Percentiles rank a stretch among this genome's conserved stretches.
phyloP scores from a whole-genome alignment of 495 filamentous ascomycete species.

The Talaromyces wortmannii region DNA sequence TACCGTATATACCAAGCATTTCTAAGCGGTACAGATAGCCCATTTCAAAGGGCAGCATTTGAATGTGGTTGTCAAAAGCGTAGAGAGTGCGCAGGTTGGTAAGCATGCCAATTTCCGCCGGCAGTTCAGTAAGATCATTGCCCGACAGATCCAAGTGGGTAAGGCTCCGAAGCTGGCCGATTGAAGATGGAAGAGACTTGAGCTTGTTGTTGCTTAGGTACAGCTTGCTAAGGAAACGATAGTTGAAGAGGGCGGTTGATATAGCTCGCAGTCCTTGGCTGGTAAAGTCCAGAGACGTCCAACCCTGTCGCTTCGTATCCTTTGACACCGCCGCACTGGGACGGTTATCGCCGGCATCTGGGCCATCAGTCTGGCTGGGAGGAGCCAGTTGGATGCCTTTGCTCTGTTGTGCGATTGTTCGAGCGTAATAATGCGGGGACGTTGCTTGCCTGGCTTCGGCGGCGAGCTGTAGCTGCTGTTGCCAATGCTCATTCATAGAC shows the following conservation, averaged over 20 bases:
- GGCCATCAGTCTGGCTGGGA: conserved; percentile 49
- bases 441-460: conserved; percentile 61
- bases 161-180: conserved; percentile 74
- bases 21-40: conserved; percentile 83
- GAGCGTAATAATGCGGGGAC: conserved; percentile 60
- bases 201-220: conserved; percentile 91
- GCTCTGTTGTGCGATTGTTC: conserved; percentile 48
- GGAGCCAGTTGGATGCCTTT: conserved; percentile 53
- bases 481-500: conserved; percentile 77
- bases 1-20: conserved; percentile 86
- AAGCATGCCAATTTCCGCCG: conserved; percentile 93
- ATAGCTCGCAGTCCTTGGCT: conserved; percentile 85
- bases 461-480: conserved; percentile 73
- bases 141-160: conserved; percentile 78
- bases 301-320: conserved; percentile 65
- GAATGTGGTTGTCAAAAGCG: conserved; percentile 84
- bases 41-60: conserved; percentile 74
- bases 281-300: conserved; percentile 87
- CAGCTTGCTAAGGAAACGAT: conserved; percentile 79
- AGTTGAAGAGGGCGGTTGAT: conserved; percentile 71
- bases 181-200: conserved; percentile 61
- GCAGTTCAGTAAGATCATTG: conserved; percentile 77
- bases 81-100: conserved; percentile 73
- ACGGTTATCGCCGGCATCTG: conserved; percentile 57
- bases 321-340: conserved; percentile 51